Conservation (phyloP, 306 rosid genomes). For the Spatholobus suberectus region DNA sequence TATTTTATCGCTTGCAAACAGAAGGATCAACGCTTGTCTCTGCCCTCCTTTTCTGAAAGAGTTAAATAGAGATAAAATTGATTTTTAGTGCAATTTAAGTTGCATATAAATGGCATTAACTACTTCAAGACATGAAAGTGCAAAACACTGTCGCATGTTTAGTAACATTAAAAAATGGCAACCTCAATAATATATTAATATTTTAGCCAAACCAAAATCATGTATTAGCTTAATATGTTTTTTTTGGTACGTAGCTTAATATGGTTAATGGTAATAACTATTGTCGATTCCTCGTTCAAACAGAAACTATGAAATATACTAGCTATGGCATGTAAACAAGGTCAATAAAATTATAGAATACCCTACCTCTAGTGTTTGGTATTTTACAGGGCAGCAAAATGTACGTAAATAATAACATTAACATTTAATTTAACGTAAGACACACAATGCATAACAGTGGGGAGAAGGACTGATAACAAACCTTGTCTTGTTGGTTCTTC, state of each 20-base stretch:
- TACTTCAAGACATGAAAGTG: background rate
- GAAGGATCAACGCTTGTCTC: conserved; percentile 41
- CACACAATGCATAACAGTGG: background rate
- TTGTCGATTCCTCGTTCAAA: background rate
- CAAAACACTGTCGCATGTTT: background rate
- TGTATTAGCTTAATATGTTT: background rate
- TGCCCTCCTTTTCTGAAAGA: conserved; percentile 47
- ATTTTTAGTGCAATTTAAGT: conserved; percentile 17
- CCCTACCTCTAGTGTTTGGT: background rate
- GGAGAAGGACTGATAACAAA: conserved; percentile 21
- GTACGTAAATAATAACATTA: background rate
- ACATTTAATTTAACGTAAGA: background rate
- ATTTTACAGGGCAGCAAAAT: background rate
- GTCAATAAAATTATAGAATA: background rate
- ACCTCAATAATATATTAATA: background rate
- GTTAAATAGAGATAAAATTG: background rate
- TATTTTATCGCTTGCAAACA: conserved; percentile 38
- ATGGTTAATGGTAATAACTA: background rate
- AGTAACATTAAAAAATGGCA: background rate
- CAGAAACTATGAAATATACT: background rate
- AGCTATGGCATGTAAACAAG: background rate
- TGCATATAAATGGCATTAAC: background rate
- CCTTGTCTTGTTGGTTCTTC: conserved; percentile 45
- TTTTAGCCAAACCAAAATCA: background rate
- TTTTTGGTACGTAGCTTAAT: too few relatives aligned